Conservation (phyloP, 371 early-diverging fungal species). For the Dichotomocladium elegans region DNA sequence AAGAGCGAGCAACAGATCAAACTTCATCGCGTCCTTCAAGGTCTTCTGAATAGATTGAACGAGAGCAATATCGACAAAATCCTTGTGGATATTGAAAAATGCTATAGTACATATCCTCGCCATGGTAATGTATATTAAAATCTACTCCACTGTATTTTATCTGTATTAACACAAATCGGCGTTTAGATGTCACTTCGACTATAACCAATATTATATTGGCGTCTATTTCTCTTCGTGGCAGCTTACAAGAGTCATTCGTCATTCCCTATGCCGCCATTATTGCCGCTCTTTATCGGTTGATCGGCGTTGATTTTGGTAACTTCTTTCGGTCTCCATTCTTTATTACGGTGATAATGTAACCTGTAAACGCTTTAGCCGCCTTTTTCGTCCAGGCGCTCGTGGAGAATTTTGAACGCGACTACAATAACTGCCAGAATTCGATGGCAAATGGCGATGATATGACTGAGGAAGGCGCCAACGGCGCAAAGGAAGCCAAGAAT, state of each 20-base stretch:
- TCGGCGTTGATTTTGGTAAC: constrained; percentile 87
- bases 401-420: constrained; percentile 68
- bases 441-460: constrained; percentile 29
- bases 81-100: constrained; percentile 72
- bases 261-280: constrained; percentile 84
- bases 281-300: constrained; percentile 72
- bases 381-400: constrained; percentile 82
- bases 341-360: neutral
- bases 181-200: constrained; percentile 79
- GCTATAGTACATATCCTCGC: constrained; percentile 76
- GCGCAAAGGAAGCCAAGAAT: constrained; percentile 72
- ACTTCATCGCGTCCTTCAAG: constrained; percentile 78
- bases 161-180: too few relatives aligned
- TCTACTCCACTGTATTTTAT: neutral
- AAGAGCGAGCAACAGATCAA: constrained; percentile 62
- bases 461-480: constrained; percentile 43
- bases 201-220: constrained; percentile 72
- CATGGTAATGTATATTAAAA: constrained; percentile 54
- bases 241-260: constrained; percentile 87
- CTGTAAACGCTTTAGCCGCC: constrained; percentile 53
- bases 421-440: constrained; percentile 26
- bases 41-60: constrained; percentile 85
- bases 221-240: constrained; percentile 74
- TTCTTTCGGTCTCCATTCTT: too few relatives aligned
- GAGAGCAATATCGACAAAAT: constrained; percentile 90